Evolutionary conservation across 768 basidiomycete species (phyloP), one percentile per base, ranked within the genome.

Genomic region (Hypholoma sublateritium): DNA sequence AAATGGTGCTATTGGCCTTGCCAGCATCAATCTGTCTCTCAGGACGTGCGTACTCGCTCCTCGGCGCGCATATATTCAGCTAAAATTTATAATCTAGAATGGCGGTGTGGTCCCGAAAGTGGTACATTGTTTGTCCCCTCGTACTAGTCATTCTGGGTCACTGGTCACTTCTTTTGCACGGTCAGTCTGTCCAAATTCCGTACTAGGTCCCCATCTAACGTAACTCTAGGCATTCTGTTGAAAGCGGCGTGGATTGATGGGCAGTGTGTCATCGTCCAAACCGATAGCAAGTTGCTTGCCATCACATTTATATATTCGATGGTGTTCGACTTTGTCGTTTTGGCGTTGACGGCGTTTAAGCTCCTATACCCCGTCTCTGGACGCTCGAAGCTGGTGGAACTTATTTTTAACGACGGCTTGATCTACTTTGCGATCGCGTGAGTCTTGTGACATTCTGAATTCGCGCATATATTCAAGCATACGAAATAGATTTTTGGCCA

Each of bases 391-490:
- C 81, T 90, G 19, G 80, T 87, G 47, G 78, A 70, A 46, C 79
- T 89, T 50, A 82, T 90, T 57, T 89, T 90, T 69, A 74, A 74
- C n/a, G 88, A 89, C 64, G 88, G 88, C 21, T 66, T 89, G 48
- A 85, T 88, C 47, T 89, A 85, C 72, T 89, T 89, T 66, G 67
- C 80, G 62, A 82, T 89, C 54, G 87, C 87, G 85, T 88, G 67
- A 72, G 86, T 68, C 16, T 55, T 46, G n/a, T 41, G 24, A 9
- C 36, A 5, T 1, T 49, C 46, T 46, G 28, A 25, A 22, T 5
- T 32, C 17, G 28, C 22, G 11, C 32, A 21, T 50, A 52, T 49
- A 24, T 39, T 17, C 41, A 44, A n/a, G 6, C 8, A 9, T 6
- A 16, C 34, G 4, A 36, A 34, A 45, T 62, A 88, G 86, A 32